Base-by-base conservation (phyloP, 495 filamentous ascomycete species). In the Evansstolkia leycettana region DNA sequence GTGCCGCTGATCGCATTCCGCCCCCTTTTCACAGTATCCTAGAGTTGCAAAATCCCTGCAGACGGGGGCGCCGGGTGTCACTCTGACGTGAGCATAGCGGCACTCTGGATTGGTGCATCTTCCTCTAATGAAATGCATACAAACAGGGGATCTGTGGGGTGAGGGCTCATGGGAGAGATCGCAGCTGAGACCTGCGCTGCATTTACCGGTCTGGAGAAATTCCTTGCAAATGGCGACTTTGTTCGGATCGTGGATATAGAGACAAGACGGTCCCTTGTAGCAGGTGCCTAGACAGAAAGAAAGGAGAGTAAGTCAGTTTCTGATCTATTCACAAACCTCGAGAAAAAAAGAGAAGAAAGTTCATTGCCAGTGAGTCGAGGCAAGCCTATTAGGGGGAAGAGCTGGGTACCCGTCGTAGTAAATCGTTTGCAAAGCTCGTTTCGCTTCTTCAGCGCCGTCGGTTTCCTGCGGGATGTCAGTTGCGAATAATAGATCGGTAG, bases 181-280 rank as follows among this genome's bases (percentile, higher is more conserved):
- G 66, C 90, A 98, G 52, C 72, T 71, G 48, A 77, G 76, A 57
- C 86, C 87, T 58, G 73, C 73, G 37, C 65, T 63, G 63, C 90
- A 98, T 43, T 75, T 67, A 52, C 82, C 82, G 59, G 79, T 83
- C 39, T 77, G 70, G 35, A 95, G 70, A 53, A 80, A 94, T 37
- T 80, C 76, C 52, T 80, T 85, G 76, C 90, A 98, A 31, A 92
- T 82, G 26, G 90, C 86, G 47, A 92, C 85, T 64, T 86, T 90
- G 42, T 75, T 70, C 16, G 80, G 75, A 46, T 96, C 84, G 67
- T 98, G 90, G 42, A 76, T 63, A 54, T 82, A 92, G 28, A 70
- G 81, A 55, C 90, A 98, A 28, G 58, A 57, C 1, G 81, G 78
- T 34, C 87, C 86, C 57, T 82, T 82, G 33, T 76, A 65, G 53